Evolutionary conservation across 371 early-diverging fungal species (phyloP), one percentile per base, ranked within the genome.

Genomic region (Rhizopus sp.): DNA sequence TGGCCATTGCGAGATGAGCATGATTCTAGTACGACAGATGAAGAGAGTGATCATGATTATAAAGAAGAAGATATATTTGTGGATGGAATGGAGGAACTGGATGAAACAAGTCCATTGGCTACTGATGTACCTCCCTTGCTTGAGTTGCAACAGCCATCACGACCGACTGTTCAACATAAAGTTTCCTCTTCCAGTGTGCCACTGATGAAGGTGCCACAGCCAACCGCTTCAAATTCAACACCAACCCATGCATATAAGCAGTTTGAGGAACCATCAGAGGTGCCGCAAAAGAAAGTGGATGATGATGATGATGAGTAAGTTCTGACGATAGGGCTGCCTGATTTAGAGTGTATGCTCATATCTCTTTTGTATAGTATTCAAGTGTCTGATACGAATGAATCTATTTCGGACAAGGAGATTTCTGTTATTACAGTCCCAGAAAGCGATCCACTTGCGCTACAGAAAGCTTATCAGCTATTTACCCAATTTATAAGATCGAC

Each of bases 1-100:
- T 72, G 76, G 76, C 76, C 76, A 0, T 46, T 75, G 9, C 12
- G 56, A 17, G 66, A 72, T 34, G 80, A 70, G 0, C 72, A 75
- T 13, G 78, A 74, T 15, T 23, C 23, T 23, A 72, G 57, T 13
- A 50, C 5, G 6, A 33, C 30, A 3, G 73, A 70, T 16, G 78
- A 77, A 4, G 72, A 70, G 13, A 80, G 72, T 1, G 70, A 69
- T 16, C 70, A 79, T 9, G 73, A 65, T 5, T 40, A 52, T 15
- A 44, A 50, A 37, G 63, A 65, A 8, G 58, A 57, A 3, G 70
- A 73, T 44, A 59, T 67, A 3, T 73, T 69, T 54, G 69, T 69
- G 17, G 74, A 73, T 57, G 67, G 63, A 9, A 69, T 66, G 73
- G 70, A 66, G 38, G 54, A 60, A 10, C 23, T 64, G 6, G 49